phyloP scores from a whole-genome alignment of 2,329 filamentous ascomycete genomes.

The Aspergillus novofumigatus region DNA sequence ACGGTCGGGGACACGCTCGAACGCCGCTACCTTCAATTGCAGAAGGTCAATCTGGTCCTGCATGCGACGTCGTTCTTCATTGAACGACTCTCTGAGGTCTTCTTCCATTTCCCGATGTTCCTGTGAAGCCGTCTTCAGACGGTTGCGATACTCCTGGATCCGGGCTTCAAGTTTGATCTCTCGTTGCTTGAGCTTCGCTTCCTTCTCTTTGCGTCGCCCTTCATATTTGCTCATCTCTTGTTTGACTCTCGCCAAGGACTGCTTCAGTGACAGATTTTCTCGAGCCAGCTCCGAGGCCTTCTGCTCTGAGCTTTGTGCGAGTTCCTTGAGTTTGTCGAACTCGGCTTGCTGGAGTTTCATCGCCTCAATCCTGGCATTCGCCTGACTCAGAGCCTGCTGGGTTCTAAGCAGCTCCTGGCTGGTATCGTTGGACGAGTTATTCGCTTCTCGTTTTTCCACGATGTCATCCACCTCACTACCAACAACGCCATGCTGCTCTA shows the following conservation, averaged over 20 bases:
- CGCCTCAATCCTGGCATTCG: conserved; percentile 33
- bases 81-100: conserved; percentile 28
- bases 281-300: conserved; percentile 39
- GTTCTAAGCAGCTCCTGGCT: conserved; percentile 28
- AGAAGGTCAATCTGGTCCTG: conserved; percentile 36
- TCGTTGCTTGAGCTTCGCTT: conserved; percentile 38
- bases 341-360: conserved; percentile 30
- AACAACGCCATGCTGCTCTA: conserved; percentile 39
- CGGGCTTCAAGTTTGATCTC: conserved; percentile 37
- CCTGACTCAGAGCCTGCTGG: conserved; percentile 32
- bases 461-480: conserved; percentile 20
- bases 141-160: conserved; percentile 39
- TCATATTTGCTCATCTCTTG: conserved; percentile 42
- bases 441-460: conserved; percentile 18
- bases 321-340: conserved; percentile 30
- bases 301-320: conserved; percentile 37
- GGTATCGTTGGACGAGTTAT: conserved; percentile 13
- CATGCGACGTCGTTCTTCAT: conserved; percentile 37
- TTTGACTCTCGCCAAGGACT: conserved; percentile 38
- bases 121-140: conserved; percentile 31
- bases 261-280: conserved; percentile 40
- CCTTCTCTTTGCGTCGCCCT: conserved; percentile 40
- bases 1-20: conserved; percentile 23
- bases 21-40: conserved; percentile 26
- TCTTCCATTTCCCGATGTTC: conserved; percentile 37